A percentile compares a stretch with the other conserved stretches of the same genome.
phyloP scores from a whole-genome alignment of 768 basidiomycete species.

The Pleurotus tuber-regium region DNA sequence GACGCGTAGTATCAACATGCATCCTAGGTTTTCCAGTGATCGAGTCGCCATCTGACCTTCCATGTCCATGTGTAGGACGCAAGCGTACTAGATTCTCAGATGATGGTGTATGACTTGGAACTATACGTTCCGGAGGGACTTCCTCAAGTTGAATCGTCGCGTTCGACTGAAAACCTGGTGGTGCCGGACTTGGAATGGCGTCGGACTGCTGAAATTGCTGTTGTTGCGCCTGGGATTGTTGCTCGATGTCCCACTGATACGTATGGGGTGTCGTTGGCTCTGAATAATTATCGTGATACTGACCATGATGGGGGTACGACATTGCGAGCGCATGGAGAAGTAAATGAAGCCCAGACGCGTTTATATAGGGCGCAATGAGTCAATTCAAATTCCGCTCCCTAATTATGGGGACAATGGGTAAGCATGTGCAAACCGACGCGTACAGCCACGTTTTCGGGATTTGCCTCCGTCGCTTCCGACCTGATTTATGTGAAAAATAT shows the following conservation, averaged over 20 bases:
- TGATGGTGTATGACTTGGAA: slow-evolving; percentile 26
- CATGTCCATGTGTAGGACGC: slow-evolving; percentile 22
- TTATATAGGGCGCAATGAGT: slow-evolving; percentile 11
- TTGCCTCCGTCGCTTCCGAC: not conserved
- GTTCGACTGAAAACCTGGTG: slow-evolving; percentile 23
- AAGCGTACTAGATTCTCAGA: slow-evolving; percentile 7
- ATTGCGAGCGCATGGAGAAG: slow-evolving; percentile 22
- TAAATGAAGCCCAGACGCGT: not conserved
- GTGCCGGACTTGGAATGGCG: slow-evolving; percentile 17
- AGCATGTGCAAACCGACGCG: slow-evolving; percentile 2
- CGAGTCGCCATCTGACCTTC: slow-evolving; percentile 23
- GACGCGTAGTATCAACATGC: slow-evolving; percentile 21
- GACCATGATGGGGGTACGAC: slow-evolving; percentile 46
- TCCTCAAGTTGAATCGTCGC: slow-evolving; percentile 29
- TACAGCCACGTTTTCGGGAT: not conserved
- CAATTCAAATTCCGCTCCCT: slow-evolving; percentile 8
- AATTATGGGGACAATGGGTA: not conserved
- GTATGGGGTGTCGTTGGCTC: slow-evolving; percentile 46
- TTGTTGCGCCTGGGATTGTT: slow-evolving; percentile 34
- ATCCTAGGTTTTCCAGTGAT: slow-evolving; percentile 19
- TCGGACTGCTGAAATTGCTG: slow-evolving; percentile 33
- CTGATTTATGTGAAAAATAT: not conserved
- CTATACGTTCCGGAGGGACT: slow-evolving; percentile 21
- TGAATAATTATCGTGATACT: slow-evolving; percentile 46
- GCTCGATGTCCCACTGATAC: slow-evolving; percentile 32